phyloP scores from a whole-genome alignment of 495 filamentous ascomycete species.

The Apiosordaria backusii region DNA sequence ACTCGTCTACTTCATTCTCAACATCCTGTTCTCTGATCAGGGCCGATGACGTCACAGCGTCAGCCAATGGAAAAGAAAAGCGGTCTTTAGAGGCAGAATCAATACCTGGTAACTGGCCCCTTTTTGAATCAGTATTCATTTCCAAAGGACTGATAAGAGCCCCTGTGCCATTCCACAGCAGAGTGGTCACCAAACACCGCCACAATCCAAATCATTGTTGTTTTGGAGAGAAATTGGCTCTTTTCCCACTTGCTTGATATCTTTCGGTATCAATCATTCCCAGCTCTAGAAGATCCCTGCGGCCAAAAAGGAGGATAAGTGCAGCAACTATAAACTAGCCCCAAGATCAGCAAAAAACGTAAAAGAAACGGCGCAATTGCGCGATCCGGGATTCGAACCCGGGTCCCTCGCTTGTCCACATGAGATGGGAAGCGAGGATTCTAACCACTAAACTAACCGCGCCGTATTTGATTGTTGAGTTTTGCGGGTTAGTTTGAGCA shows the following conservation, averaged over 20 bases:
- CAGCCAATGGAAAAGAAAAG: background rate
- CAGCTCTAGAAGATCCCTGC: background rate
- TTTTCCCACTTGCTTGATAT: background rate
- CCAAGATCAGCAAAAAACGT: background rate
- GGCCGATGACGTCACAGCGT: background rate
- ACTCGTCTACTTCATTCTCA: background rate
- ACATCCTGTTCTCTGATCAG: background rate
- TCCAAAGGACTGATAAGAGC: background rate
- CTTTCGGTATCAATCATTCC: background rate
- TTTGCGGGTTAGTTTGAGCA: background rate
- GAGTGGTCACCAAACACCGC: background rate
- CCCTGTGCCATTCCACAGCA: background rate
- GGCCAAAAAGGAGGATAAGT: background rate
- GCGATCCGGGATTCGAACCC: conserved; percentile 6
- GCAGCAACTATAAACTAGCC: background rate
- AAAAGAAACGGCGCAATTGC: conserved; percentile 6
- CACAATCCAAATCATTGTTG: background rate
- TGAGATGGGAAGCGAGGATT: conserved; percentile 5
- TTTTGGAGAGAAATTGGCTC: background rate
- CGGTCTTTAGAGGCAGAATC: background rate
- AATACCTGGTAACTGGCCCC: background rate
- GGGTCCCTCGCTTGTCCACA: conserved; percentile 2
- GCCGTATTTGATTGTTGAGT: background rate
- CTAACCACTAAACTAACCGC: conserved; percentile 5
- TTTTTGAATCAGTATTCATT: background rate